Percentiles rank a stretch among this genome's conserved stretches.
These are phyloP conservation scores for Candida fluviatilis DNA, from an alignment of 805 yeast species.

Conservation along the genomic window DNA sequence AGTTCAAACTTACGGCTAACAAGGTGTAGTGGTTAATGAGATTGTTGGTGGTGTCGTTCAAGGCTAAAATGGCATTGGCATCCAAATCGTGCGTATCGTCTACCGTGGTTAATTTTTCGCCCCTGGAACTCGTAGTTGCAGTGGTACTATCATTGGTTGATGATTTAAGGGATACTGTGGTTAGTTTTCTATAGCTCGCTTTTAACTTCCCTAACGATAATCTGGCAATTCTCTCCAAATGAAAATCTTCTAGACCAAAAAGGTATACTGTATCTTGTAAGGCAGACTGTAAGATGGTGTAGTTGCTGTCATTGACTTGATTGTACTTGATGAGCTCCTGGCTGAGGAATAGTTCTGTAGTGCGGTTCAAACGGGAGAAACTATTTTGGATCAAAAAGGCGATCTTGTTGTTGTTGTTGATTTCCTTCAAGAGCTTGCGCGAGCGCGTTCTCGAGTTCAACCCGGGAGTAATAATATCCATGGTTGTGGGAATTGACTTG, in stretches of 20 bases:
- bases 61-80: not conserved
- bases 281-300: constrained; percentile 12
- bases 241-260: constrained; percentile 17
- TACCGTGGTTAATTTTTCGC: not conserved
- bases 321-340: constrained; percentile 8
- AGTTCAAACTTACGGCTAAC: constrained; percentile 19
- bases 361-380: constrained; percentile 17
- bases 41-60: constrained; percentile 6
- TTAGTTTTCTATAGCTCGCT: constrained; percentile 7
- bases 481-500: constrained; percentile 3
- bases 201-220: constrained; percentile 9
- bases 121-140: no score
- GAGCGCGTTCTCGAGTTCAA: constrained; percentile 7
- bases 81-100: not conserved
- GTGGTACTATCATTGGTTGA: constrained; percentile 1
- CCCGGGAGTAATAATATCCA: constrained; percentile 14
- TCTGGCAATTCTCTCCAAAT: constrained; percentile 9
- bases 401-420: constrained; percentile 29
- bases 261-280: constrained; percentile 22
- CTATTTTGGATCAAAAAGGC: constrained; percentile 20
- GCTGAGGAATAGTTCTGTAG: constrained; percentile 20
- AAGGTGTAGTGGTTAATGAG: constrained; percentile 22
- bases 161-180: no score
- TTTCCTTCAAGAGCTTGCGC: constrained; percentile 13
- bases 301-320: constrained; percentile 4